Base-by-base conservation (phyloP, 2,329 filamentous ascomycete genomes). In the Cladosporium oxysporum region DNA sequence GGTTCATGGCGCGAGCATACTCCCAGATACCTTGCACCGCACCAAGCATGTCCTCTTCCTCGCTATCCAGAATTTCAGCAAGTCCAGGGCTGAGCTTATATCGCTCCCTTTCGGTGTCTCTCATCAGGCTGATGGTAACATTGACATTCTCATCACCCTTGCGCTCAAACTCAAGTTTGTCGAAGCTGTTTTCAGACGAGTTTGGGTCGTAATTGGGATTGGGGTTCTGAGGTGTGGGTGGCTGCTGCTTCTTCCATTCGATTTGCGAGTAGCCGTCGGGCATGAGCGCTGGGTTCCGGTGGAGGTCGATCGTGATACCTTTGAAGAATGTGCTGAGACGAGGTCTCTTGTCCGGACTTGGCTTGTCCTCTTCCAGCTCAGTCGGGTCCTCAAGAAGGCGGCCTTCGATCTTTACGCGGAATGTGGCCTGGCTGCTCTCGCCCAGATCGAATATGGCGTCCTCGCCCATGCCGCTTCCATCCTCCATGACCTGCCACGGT, bases 1-100 rank as follows among this genome's bases (percentile, higher is more conserved):
- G 82, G 21, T 90, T 89, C 83, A 91, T 91, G 23, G 91, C 84
- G 71, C 92, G 90, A 70, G 97, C 91, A 74, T 99, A 99, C 76
- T 97, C 93, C 92, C 93, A 99, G 35, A 99, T 86, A 16, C 91
- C 93, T 84, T 96, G 91, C 31, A 97, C 88, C 7, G 93, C 90
- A 68, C 95, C 93, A 47, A 92, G 90, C 33, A 93, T 89, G 31
- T 95, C 94, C 60, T 92, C 94, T 78, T 96, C 92, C 58, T 88
- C 85, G 73, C 91, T 91, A 74, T 97, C 95, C 21, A 98, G 83
- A 16, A 98, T 85, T 59, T 96, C 91, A 12, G 92, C 89, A 55
- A 99, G 82, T 66, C 89, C 87, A 59, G 90, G 88, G 78, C 89
- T 95, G 29, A 98, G 81, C 71, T 88, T 87, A 76, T 90, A 97